phyloP scores from a whole-genome alignment of 2,329 filamentous ascomycete genomes.

The Stagonosporopsis rhizophila region DNA sequence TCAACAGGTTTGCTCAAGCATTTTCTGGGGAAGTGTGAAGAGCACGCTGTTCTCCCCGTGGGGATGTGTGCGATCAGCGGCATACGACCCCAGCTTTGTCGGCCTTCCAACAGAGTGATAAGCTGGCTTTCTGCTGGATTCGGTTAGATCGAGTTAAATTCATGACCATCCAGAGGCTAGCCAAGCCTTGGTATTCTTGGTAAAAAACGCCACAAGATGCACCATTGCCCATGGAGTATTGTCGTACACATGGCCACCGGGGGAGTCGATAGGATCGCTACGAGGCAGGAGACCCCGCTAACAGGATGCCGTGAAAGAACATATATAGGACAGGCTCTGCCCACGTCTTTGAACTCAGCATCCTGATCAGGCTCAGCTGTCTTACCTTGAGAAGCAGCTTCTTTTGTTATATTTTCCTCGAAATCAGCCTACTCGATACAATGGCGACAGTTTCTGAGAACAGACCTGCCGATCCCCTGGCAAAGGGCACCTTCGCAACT shows the following conservation, averaged over 20 bases:
- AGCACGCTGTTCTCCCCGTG: constrained; percentile 28
- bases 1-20: not conserved
- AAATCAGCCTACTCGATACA: constrained; percentile 16
- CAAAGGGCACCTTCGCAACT: constrained; percentile 69
- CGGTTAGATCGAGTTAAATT: constrained; percentile 33
- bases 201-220: constrained; percentile 29
- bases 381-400: constrained; percentile 14
- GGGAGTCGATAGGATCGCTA: constrained; percentile 23
- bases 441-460: constrained; percentile 43
- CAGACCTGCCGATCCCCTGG: constrained; percentile 70
- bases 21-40: not conserved
- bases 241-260: constrained; percentile 31
- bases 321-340: constrained; percentile 29
- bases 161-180: constrained; percentile 24
- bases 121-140: constrained; percentile 18
- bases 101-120: not conserved
- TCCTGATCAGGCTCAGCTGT: constrained; percentile 29
- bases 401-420: constrained; percentile 11
- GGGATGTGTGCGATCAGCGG: constrained; percentile 34
- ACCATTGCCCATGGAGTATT: constrained; percentile 19
- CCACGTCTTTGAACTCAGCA: constrained; percentile 17
- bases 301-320: constrained; percentile 14
- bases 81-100: constrained; percentile 12
- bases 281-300: constrained; percentile 20
- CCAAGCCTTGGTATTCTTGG: constrained; percentile 36